Evolutionary conservation across 345 rosid genomes (phyloP).

Genomic region (Acer campestre): DNA sequence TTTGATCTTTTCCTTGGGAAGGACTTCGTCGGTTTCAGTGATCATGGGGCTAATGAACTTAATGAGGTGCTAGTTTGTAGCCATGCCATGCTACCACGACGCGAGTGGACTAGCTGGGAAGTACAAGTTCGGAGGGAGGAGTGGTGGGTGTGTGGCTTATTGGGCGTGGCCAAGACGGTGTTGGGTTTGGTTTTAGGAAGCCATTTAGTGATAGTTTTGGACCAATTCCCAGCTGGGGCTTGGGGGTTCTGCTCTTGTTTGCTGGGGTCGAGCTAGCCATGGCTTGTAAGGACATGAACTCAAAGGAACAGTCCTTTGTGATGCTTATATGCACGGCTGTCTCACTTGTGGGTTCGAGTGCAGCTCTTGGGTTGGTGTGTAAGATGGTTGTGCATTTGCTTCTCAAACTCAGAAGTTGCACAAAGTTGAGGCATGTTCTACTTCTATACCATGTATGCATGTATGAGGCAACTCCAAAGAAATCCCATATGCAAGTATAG

Average conservation of each 20-base stretch:
- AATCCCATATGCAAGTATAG: neutral
- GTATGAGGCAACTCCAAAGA: conserved; percentile 13
- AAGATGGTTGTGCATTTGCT: conserved; percentile 58
- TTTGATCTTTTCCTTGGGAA: conserved; percentile 75
- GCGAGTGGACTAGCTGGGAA: conserved; percentile 91
- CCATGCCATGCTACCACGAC: conserved; percentile 91
- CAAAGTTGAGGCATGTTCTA: conserved; percentile 7
- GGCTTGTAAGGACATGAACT: conserved; percentile 74
- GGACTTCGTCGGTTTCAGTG: conserved; percentile 63
- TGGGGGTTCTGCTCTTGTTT: conserved; percentile 69
- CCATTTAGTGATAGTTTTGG: conserved; percentile 62
- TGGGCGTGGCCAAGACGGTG: conserved; percentile 64
- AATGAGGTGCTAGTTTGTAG: conserved; percentile 89
- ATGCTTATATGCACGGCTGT: conserved; percentile 71
- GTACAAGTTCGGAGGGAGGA: conserved; percentile 90
- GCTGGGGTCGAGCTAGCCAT: conserved; percentile 86
- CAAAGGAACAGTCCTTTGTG: conserved; percentile 75
- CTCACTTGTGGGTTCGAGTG: conserved; percentile 70
- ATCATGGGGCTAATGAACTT: conserved; percentile 83
- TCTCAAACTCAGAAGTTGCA: conserved; percentile 48
- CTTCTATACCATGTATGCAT: conserved; percentile 5
- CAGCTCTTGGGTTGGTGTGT: conserved; percentile 80
- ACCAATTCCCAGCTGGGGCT: conserved; percentile 73
- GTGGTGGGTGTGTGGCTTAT: conserved; percentile 79
- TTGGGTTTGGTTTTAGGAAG: conserved; percentile 70